phyloP scores from a whole-genome alignment of 805 yeast genomes.

The Teunomyces barrocoloradensis region DNA sequence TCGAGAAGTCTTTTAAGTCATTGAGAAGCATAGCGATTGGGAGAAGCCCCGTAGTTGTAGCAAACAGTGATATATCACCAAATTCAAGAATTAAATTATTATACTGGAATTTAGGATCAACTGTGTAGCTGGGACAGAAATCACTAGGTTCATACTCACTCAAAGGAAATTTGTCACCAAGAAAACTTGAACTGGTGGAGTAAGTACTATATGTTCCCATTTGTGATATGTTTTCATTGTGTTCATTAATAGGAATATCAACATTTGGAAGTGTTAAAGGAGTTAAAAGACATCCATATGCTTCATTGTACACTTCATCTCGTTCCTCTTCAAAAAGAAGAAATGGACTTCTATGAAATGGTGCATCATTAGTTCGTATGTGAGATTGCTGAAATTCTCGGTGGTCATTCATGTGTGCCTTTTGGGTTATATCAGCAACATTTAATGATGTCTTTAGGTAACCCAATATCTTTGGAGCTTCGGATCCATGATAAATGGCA shows the following conservation, averaged over 20 bases:
- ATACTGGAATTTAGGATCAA: conserved; percentile 44
- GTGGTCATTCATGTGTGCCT: conserved; percentile 45
- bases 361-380: conserved; percentile 70
- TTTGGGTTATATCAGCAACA: conserved; percentile 58
- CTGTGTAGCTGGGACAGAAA: conserved; percentile 27
- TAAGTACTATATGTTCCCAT: conserved; percentile 2
- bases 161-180: neutral
- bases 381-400: conserved; percentile 61
- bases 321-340: conserved; percentile 53
- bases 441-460: conserved; percentile 56
- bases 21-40: conserved; percentile 37
- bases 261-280: conserved; percentile 63
- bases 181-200: neutral
- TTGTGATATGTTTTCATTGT: conserved; percentile 9
- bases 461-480: conserved; percentile 26
- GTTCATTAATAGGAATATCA: conserved; percentile 52
- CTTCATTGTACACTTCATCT: conserved; percentile 45
- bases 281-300: conserved; percentile 53
- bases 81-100: conserved; percentile 56
- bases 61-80: conserved; percentile 45
- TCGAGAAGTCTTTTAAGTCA: conserved; percentile 32
- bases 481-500: conserved; percentile 19
- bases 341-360: conserved; percentile 78
- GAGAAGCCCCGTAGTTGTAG: conserved; percentile 45
- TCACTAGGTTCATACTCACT: conserved; percentile 19